phyloP scores from a whole-genome alignment of 805 yeast species.

The Nematodospora valgi region DNA sequence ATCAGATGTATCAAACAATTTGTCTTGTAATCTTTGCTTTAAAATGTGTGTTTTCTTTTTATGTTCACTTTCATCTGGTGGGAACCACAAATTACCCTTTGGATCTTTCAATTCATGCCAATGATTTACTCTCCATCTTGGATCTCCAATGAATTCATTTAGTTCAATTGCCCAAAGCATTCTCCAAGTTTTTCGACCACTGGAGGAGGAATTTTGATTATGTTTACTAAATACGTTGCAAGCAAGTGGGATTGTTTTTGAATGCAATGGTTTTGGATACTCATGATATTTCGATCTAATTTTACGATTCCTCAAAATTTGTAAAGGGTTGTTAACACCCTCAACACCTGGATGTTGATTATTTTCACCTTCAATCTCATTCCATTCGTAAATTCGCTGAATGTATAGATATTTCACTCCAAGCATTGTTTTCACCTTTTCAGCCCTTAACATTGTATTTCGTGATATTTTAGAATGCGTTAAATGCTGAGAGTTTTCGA shows the following conservation, averaged over 20 bases:
- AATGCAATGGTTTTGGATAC: conserved; percentile 40
- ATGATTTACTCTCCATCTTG: conserved; percentile 54
- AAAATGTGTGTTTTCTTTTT: conserved; percentile 3
- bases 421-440: conserved; percentile 45
- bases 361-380: conserved; percentile 15
- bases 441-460: conserved; percentile 44
- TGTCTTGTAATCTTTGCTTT: conserved; percentile 28
- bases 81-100: conserved; percentile 52
- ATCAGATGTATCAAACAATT: conserved; percentile 19
- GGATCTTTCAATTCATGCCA: conserved; percentile 50
- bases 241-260: conserved; percentile 56
- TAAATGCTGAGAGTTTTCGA: neutral
- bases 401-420: conserved; percentile 49
- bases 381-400: conserved; percentile 36
- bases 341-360: conserved; percentile 49
- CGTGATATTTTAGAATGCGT: conserved; percentile 6
- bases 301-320: conserved; percentile 70
- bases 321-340: conserved; percentile 77
- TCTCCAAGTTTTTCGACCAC: conserved; percentile 26
- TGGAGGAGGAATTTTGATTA: conserved; percentile 10
- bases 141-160: conserved; percentile 55
- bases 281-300: conserved; percentile 51
- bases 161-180: conserved; percentile 65
- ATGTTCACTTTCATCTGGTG: conserved; percentile 13
- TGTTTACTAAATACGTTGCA: conserved; percentile 57